phyloP scores from a whole-genome alignment of 331 rosid species.

The Quercus tomentella region DNA sequence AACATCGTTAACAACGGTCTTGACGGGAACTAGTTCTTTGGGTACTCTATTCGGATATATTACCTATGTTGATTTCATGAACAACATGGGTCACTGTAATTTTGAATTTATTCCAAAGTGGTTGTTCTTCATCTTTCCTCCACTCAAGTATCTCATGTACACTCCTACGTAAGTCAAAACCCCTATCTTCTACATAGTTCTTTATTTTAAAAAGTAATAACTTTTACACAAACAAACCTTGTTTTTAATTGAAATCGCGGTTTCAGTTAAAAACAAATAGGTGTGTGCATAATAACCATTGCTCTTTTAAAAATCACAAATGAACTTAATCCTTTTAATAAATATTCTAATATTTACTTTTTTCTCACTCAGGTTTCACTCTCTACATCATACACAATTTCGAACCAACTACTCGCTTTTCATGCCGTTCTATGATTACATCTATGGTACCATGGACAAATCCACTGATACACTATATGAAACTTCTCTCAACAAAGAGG shows the following conservation, averaged over 20 bases:
- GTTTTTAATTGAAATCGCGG: too few relatives aligned
- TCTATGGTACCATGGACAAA: slow-evolving; percentile 61
- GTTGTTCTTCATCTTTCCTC: slow-evolving; percentile 56
- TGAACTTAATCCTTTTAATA: too few relatives aligned
- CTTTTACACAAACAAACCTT: too few relatives aligned
- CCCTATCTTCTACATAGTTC: too few relatives aligned
- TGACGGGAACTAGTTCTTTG: slow-evolving; percentile 40
- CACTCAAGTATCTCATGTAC: slow-evolving; percentile 57
- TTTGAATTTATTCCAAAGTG: slow-evolving; percentile 60
- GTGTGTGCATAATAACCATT: too few relatives aligned
- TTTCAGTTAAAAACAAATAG: too few relatives aligned
- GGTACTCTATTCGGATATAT: slow-evolving; percentile 33
- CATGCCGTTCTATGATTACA: slow-evolving; percentile 79
- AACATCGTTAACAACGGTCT: slow-evolving; percentile 33
- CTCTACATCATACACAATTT: slow-evolving; percentile 77
- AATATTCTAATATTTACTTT: too few relatives aligned
- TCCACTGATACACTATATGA: slow-evolving; percentile 35
- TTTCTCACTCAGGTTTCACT: slow-evolving; percentile 49
- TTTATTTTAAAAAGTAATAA: too few relatives aligned
- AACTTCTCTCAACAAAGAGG: slow-evolving; percentile 40
- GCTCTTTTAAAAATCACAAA: too few relatives aligned
- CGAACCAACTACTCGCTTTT: slow-evolving; percentile 68
- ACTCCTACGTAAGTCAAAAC: slow-evolving; percentile 66
- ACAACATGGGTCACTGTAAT: slow-evolving; percentile 92
- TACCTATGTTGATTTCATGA: slow-evolving; percentile 70